Evolutionary conservation across 2,329 filamentous ascomycete genomes (phyloP).

Genomic region (Diaporthe citri): DNA sequence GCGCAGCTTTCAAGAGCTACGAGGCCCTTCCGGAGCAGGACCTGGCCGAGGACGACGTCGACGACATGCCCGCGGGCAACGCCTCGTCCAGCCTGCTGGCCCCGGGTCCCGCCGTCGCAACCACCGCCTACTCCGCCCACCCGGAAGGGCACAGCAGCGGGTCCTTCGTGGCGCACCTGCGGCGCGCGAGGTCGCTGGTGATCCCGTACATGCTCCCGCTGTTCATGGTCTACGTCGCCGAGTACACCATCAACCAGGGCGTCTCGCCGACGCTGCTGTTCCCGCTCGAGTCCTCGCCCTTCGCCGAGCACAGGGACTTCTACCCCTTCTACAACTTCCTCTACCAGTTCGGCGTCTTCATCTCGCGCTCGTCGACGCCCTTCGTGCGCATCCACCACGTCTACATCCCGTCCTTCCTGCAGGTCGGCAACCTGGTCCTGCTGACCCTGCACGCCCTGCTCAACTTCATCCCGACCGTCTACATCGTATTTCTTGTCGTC

Average conservation of each 20-base stretch:
- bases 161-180: conserved; percentile 65
- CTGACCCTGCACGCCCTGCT: conserved; percentile 83
- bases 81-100: conserved; percentile 64
- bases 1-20: conserved; percentile 63
- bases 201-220: conserved; percentile 90
- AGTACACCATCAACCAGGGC: conserved; percentile 98
- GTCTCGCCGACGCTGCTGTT: conserved; percentile 92
- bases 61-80: conserved; percentile 52
- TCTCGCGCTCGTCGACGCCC: conserved; percentile 91
- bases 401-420: conserved; percentile 85
- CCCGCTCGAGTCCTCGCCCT: conserved; percentile 81
- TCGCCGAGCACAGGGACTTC: conserved; percentile 84
- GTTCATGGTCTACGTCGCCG: conserved; percentile 91
- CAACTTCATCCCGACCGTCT: conserved; percentile 86
- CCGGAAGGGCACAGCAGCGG: conserved; percentile 46
- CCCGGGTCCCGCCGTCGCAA: conserved; percentile 55
- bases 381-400: conserved; percentile 85
- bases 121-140: conserved; percentile 55
- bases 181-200: conserved; percentile 77
- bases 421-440: conserved; percentile 81
- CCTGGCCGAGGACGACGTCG: conserved; percentile 50
- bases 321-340: conserved; percentile 96
- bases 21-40: conserved; percentile 62
- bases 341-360: conserved; percentile 95
- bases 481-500: conserved; percentile 84